Percentiles rank a stretch among this genome's conserved stretches.
Conservation (phyloP, 225 moss, liverwort and hornwort genomes). For the Bryoerythrophyllum caledonicum region DNA sequence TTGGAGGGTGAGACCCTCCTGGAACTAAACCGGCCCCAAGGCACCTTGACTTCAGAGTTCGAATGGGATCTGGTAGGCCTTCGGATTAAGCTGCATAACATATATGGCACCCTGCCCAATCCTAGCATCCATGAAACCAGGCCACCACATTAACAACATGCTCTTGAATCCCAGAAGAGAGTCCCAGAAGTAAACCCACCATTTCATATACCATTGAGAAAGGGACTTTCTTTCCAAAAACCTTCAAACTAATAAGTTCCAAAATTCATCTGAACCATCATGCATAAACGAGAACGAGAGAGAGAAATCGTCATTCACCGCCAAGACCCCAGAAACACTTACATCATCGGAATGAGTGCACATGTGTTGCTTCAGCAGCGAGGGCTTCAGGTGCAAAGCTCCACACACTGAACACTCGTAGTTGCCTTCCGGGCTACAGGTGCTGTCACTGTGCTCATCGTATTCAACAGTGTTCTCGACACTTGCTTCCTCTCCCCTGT, state of each 20-base stretch:
- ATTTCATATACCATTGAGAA: no score
- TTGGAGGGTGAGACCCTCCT: constrained; percentile 16
- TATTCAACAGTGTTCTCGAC: constrained; percentile 10
- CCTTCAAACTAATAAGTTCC: no score
- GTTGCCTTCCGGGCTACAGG: background rate
- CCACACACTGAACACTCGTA: constrained; percentile 22
- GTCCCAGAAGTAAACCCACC: no score
- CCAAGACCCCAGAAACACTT: background rate
- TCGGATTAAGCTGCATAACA: constrained; percentile 33
- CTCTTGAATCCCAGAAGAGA: background rate
- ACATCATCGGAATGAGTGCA: constrained; percentile 27
- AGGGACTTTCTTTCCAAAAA: no score
- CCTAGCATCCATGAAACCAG: constrained; percentile 18
- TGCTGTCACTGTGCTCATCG: no score
- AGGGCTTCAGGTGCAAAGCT: constrained; percentile 12
- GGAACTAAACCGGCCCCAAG: constrained; percentile 40
- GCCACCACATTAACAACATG: constrained; percentile 21
- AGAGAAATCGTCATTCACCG: background rate
- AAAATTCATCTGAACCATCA: no score
- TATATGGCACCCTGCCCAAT: constrained; percentile 13
- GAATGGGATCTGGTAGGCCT: constrained; percentile 55
- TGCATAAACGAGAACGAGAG: no score
- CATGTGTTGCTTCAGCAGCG: constrained; percentile 38
- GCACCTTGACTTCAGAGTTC: constrained; percentile 55
- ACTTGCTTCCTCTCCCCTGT: constrained; percentile 11